A percentile compares a stretch with the other conserved stretches of the same genome.
These are phyloP conservation scores for Silene noctiflora DNA, from an alignment of 179 eudicot genomes.

Conservation along the genomic window DNA sequence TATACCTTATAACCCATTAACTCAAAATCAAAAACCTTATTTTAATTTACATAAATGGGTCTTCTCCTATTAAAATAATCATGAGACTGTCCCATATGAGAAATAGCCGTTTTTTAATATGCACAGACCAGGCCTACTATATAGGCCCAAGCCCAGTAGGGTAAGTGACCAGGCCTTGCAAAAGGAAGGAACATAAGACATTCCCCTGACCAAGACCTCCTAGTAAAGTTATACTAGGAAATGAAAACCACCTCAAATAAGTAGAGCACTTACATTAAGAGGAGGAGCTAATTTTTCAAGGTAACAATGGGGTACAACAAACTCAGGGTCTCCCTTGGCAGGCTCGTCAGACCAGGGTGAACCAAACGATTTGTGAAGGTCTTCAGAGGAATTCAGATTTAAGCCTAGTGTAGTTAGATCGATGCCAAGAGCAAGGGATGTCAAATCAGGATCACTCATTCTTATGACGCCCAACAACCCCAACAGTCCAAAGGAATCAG, in stretches of 20 bases:
- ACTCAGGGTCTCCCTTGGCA: constrained; percentile 62
- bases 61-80: neutral
- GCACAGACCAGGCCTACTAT: neutral
- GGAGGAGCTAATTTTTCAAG: constrained; percentile 46
- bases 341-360: constrained; percentile 81
- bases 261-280: constrained; percentile 47
- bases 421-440: constrained; percentile 72
- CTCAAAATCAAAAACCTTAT: neutral
- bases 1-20: neutral
- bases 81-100: neutral
- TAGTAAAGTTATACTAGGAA: neutral
- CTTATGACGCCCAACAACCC: constrained; percentile 59
- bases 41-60: neutral
- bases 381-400: constrained; percentile 63
- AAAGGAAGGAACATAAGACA: neutral
- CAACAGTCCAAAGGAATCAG: constrained; percentile 63
- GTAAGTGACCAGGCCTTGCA: neutral
- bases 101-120: neutral
- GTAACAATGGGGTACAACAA: constrained; percentile 66
- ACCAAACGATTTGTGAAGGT: constrained; percentile 63
- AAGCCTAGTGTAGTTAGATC: constrained; percentile 74
- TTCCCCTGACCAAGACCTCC: neutral
- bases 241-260: neutral
- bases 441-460: constrained; percentile 63
- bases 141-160: neutral